Evolutionary conservation across 371 early-diverging fungal genomes (phyloP).

Genomic region (Lichtheimia hyalospora): DNA sequence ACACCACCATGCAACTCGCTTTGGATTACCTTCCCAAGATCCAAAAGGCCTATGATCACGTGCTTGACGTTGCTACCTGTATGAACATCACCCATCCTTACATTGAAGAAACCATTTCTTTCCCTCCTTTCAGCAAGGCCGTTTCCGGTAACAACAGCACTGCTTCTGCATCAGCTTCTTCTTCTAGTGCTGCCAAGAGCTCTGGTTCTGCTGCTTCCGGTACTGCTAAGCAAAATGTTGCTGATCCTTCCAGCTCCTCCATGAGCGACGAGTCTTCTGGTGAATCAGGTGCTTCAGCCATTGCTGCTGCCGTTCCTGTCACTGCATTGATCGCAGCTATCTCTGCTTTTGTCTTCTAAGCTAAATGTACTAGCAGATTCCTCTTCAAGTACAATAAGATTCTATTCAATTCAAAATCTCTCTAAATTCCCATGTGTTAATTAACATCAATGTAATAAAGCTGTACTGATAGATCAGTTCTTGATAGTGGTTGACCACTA

Average conservation of each 20-base stretch:
- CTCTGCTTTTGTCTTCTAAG: not conserved
- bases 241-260: not conserved
- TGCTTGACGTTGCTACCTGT: constrained; percentile 51
- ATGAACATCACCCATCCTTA: constrained; percentile 55
- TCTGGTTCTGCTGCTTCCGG: not conserved
- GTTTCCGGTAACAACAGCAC: constrained; percentile 3
- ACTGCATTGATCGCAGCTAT: not conserved
- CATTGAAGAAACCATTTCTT: constrained; percentile 36
- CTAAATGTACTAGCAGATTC: not conserved
- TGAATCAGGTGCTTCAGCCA: not conserved
- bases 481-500: no score
- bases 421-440: no score
- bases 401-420: no score
- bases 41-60: constrained; percentile 39
- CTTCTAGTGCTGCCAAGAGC: not conserved
- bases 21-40: constrained; percentile 47
- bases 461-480: no score
- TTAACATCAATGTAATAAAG: no score
- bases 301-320: not conserved
- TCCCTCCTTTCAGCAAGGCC: constrained; percentile 22
- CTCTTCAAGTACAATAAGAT: no score
- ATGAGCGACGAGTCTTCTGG: not conserved
- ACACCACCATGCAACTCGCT: constrained; percentile 51
- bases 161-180: not conserved
- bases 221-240: not conserved